Evolutionary conservation across 108 stramenopile genomes (phyloP).

Genomic region (Nitzschia putrida): DNA sequence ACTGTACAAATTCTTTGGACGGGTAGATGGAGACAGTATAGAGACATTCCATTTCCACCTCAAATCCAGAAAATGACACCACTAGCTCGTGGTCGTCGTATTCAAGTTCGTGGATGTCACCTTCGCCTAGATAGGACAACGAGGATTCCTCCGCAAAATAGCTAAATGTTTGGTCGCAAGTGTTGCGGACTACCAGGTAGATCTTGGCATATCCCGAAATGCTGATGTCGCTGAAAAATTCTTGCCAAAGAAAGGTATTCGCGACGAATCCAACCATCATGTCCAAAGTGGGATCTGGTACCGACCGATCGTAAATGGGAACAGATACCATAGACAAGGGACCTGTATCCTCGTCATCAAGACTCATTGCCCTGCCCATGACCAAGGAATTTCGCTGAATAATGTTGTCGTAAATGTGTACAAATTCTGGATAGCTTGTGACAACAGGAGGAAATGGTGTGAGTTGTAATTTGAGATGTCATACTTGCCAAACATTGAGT

Average conservation of each 20-base stretch:
- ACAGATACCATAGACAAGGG: neutral
- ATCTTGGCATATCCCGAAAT: neutral
- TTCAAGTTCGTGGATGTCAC: neutral
- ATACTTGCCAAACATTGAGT: neutral
- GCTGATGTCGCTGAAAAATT: neutral
- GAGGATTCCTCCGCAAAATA: neutral
- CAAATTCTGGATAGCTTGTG: neutral
- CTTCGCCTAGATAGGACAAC: neutral
- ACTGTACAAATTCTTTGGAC: neutral
- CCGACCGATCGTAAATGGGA: neutral
- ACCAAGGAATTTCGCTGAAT: neutral
- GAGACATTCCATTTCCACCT: neutral
- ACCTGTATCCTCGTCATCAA: neutral
- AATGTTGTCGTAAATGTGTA: neutral
- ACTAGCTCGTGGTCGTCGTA: neutral
- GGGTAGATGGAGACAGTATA: conserved; percentile 5
- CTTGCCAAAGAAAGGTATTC: neutral
- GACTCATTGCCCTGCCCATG: neutral
- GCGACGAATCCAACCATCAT: neutral
- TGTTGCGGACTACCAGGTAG: neutral
- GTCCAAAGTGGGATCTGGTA: neutral
- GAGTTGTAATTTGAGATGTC: neutral
- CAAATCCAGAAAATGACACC: neutral
- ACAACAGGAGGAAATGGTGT: neutral
- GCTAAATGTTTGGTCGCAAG: neutral